These are phyloP conservation scores for Umbelopsis vinacea DNA, from an alignment of 192 early-diverging fungal species.

Conservation along the genomic window DNA sequence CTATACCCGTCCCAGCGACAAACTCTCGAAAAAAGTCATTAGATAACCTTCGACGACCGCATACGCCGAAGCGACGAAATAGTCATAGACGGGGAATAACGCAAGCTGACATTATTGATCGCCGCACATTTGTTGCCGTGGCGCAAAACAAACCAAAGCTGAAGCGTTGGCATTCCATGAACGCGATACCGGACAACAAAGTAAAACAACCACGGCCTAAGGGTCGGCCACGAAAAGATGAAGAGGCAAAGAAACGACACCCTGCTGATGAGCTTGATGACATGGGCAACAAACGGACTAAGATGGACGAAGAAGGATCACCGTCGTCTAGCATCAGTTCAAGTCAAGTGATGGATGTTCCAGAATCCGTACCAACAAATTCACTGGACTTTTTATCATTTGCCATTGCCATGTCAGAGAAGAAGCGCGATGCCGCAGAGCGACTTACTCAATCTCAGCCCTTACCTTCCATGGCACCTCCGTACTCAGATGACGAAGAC, in stretches of 20 bases:
- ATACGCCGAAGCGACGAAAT: constrained; percentile 8
- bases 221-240: not conserved
- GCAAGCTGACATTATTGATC: constrained; percentile 39
- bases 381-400: constrained; percentile 39
- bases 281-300: not conserved
- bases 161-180: constrained; percentile 27
- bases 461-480: not conserved
- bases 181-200: constrained; percentile 18
- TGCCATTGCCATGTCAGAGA: constrained; percentile 40
- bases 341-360: not conserved
- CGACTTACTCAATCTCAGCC: not conserved
- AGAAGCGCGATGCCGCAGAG: constrained; percentile 15
- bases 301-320: constrained; percentile 5
- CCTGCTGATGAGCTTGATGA: not conserved
- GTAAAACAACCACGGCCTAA: constrained; percentile 13
- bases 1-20: constrained; percentile 18
- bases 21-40: constrained; percentile 22
- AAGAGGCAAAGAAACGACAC: not conserved
- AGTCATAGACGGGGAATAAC: constrained; percentile 32
- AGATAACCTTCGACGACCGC: constrained; percentile 11
- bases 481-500: constrained; percentile 11
- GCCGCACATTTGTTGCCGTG: constrained; percentile 27
- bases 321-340: not conserved
- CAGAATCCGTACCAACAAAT: not conserved
- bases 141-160: constrained; percentile 22